Conservation (phyloP, 306 rosid species). For the Casuarina equisetifolia region DNA sequence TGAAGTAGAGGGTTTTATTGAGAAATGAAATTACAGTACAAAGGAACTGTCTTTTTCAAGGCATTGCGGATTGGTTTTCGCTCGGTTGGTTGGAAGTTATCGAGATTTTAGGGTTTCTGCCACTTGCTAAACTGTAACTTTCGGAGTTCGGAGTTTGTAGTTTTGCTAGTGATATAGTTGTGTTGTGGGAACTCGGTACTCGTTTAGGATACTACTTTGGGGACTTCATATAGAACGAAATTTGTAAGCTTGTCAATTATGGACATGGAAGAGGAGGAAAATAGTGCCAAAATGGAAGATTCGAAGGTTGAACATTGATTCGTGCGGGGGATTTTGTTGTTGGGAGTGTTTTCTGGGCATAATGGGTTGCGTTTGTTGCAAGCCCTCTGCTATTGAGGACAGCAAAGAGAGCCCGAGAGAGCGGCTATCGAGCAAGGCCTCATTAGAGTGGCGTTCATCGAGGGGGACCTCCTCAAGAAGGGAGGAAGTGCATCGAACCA, state of each 20-base stretch:
- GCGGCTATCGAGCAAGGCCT: conserved; percentile 58
- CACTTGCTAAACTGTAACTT: conserved; percentile 5
- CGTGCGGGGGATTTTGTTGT: conserved; percentile 39
- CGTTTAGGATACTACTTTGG: conserved; percentile 17
- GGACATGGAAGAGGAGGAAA: conserved; percentile 37
- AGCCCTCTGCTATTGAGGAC: conserved; percentile 96
- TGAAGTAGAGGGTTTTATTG: conserved; percentile 26
- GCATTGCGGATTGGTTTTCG: conserved; percentile 24
- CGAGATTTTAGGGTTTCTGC: conserved; percentile 33
- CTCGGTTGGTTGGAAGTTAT: conserved; percentile 38
- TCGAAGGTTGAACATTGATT: conserved; percentile 51
- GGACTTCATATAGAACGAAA: conserved; percentile 7
- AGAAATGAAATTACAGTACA: conserved; percentile 25
- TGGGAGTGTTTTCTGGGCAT: conserved; percentile 45
- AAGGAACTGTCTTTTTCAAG: conserved; percentile 37
- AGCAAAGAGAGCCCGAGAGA: conserved; percentile 95
- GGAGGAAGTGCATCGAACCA: conserved; percentile 65
- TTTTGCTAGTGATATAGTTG: conserved; percentile 13
- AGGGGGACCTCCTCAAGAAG: conserved; percentile 78
- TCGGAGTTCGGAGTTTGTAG: conserved; percentile 28
- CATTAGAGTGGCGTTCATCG: conserved; percentile 45
- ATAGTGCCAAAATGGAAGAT: conserved; percentile 34
- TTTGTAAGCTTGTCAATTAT: conserved; percentile 21
- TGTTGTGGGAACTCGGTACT: conserved; percentile 17
- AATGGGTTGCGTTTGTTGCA: conserved; percentile 90